These are phyloP conservation scores for Celoporthe dispersa DNA, from an alignment of 2,329 filamentous ascomycete genomes.

Conservation along the genomic window DNA sequence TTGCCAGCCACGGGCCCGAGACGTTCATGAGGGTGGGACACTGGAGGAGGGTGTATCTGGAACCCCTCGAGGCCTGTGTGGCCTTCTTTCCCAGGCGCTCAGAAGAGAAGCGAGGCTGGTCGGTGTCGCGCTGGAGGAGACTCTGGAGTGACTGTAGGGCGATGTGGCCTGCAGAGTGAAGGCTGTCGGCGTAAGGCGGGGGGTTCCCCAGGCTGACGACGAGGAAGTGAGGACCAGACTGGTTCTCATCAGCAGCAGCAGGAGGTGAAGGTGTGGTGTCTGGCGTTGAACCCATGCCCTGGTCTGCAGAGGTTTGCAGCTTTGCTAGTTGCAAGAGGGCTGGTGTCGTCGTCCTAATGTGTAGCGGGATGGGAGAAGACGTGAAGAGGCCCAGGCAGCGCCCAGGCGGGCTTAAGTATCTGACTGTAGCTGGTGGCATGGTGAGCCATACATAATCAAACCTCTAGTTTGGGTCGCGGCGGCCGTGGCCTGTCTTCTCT, in stretches of 20 bases:
- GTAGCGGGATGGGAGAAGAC: not conserved
- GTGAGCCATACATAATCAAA: not conserved
- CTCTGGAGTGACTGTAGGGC: constrained; percentile 67
- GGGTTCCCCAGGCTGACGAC: constrained; percentile 90
- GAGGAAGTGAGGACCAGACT: constrained; percentile 62
- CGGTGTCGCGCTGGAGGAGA: constrained; percentile 43
- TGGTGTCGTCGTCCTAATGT: not conserved
- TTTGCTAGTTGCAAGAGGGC: not conserved
- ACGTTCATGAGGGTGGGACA: constrained; percentile 84
- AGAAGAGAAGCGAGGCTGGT: constrained; percentile 55
- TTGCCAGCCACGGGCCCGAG: constrained; percentile 71
- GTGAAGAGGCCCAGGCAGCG: constrained; percentile 5
- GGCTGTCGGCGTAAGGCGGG: constrained; percentile 71
- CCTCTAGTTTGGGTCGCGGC: not conserved
- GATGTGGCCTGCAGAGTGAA: constrained; percentile 87
- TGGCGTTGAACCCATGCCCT: not conserved
- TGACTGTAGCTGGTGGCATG: not conserved
- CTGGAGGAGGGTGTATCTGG: constrained; percentile 71
- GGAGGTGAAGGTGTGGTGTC: not conserved
- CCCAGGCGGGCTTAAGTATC: constrained; percentile 16
- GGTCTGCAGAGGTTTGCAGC: not conserved
- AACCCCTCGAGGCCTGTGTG: constrained; percentile 52
- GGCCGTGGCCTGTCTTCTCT: not conserved
- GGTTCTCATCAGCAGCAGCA: constrained; percentile 11
- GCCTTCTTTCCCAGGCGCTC: constrained; percentile 53